These are phyloP conservation scores for Kurtzmaniella quercitrusa DNA, from an alignment of 1,139 yeast species.

Conservation along the genomic window DNA sequence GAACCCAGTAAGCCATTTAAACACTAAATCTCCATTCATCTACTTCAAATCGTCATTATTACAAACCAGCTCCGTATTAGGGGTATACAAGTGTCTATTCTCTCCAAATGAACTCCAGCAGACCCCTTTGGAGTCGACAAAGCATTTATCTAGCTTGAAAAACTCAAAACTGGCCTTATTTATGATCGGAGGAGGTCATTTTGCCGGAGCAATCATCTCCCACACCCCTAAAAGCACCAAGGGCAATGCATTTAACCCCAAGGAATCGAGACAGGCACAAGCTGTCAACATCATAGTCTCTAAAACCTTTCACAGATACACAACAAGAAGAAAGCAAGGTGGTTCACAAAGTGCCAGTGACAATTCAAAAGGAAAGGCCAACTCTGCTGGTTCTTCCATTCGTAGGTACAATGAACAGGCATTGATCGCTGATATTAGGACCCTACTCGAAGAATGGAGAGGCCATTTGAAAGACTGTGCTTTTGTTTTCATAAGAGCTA, in stretches of 20 bases:
- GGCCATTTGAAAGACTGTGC: slow-evolving; percentile 53
- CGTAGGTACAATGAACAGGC: slow-evolving; percentile 90
- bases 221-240: slow-evolving; percentile 58
- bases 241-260: slow-evolving; percentile 47
- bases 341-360: slow-evolving; percentile 94
- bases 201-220: slow-evolving; percentile 89
- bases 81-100: slow-evolving; percentile 68
- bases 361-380: slow-evolving; percentile 90
- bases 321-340: slow-evolving; percentile 96
- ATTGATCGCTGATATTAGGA: slow-evolving; percentile 69
- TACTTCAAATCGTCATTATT: slow-evolving; percentile 48
- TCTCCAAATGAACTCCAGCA: slow-evolving; percentile 23
- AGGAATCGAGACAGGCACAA: slow-evolving; percentile 47
- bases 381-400: slow-evolving; percentile 89
- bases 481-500: slow-evolving; percentile 78
- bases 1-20: slow-evolving; percentile 45
- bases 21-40: slow-evolving; percentile 62
- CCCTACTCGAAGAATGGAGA: slow-evolving; percentile 64
- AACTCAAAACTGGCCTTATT: slow-evolving; percentile 62
- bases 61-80: slow-evolving; percentile 49
- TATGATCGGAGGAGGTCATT: slow-evolving; percentile 98
- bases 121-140: slow-evolving; percentile 42
- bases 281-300: slow-evolving; percentile 64
- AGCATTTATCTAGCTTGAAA: slow-evolving; percentile 25
- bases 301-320: slow-evolving; percentile 90